These are phyloP conservation scores for Botryotinia globosa DNA, from an alignment of 2,329 filamentous ascomycete genomes.

Conservation along the genomic window DNA sequence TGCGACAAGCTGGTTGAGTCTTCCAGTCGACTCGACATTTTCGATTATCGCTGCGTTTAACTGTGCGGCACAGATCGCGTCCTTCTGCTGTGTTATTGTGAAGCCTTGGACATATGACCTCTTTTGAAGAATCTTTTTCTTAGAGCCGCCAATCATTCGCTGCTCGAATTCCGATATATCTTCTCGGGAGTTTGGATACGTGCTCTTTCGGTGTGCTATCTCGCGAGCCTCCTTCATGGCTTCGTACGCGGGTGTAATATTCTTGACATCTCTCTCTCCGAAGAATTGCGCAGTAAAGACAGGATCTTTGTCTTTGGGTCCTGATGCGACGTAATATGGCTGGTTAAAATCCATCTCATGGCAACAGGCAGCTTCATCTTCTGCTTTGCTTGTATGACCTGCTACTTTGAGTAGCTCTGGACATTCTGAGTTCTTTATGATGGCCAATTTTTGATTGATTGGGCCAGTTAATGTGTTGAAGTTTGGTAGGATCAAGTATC, in stretches of 20 bases:
- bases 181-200: background rate
- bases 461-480: background rate
- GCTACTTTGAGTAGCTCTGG: background rate
- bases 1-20: background rate
- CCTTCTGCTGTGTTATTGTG: background rate
- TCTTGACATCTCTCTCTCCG: background rate
- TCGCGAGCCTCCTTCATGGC: constrained; percentile 5
- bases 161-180: background rate
- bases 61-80: background rate
- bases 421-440: background rate
- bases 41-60: background rate
- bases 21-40: background rate
- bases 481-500: background rate
- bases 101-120: background rate
- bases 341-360: background rate
- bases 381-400: background rate
- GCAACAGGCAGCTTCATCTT: background rate
- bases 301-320: background rate
- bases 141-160: background rate
- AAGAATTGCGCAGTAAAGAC: background rate
- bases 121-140: no score
- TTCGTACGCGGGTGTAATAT: background rate
- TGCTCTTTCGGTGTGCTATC: background rate
- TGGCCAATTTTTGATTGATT: background rate
- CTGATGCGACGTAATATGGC: background rate